Base-by-base conservation (phyloP, 1,139 yeast genomes). In the Geotrichum restrictum region DNA sequence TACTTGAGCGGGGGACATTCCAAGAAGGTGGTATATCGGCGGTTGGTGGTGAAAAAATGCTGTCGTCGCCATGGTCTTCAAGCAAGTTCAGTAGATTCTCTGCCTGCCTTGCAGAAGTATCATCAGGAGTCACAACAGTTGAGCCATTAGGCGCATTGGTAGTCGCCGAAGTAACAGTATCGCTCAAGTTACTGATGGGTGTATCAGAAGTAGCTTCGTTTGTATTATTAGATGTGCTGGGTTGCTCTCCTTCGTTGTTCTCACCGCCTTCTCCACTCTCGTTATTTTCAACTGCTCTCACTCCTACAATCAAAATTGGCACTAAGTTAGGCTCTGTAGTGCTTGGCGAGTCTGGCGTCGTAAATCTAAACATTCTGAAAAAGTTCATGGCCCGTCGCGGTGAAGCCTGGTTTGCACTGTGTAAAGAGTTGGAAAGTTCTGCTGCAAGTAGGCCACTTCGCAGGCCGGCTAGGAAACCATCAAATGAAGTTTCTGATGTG, bases 231-330 rank as follows among this genome's bases (percentile, higher is more conserved):
- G 41, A 10, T 18, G 18, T 18, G n/a, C 32, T 21, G 14, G n/a
- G 5, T 4, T 13, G n/a, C 18, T 6, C 8, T 5, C 36, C 13
- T 18, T 31, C 45, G 10, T n/a, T 22, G 13, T 16, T 10, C 18
- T 18, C 31, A 14, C 21, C 13, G 11, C 33, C 46, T 33, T 43
- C 46, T 24, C 21, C 19, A 13, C 13, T 32, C 24, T 43, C 46
- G 18, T 7, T 19, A 18, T 32, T 46, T 33, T 61, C 64, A 4
- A 73, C 74, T 0, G 79, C 74, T 14, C 81, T 65, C n/a, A 80
- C 76, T 3, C 84, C 83, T 16, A 80, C 76, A 36, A 80, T 75
- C 57, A 80, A 65, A 3, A 80, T 79, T 0, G 85, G 84, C 1
- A 79, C 73, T 55, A 71, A 64, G n/a, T 46, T 52, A 10, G 48